Conservation (phyloP, 1,139 yeast species). For the Wickerhamomyces sp. region DNA sequence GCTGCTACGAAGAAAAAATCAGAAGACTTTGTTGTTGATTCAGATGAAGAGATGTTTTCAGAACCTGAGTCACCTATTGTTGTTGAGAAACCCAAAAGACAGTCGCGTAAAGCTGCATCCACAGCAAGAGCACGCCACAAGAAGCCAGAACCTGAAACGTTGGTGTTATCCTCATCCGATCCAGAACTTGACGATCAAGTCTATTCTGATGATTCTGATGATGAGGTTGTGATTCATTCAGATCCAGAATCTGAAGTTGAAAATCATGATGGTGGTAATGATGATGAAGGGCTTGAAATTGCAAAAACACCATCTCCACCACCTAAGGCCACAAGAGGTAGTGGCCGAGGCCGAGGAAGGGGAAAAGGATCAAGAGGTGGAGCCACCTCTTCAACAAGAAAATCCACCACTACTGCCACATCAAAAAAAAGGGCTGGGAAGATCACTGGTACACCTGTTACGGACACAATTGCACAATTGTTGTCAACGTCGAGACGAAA, state of each 20-base stretch:
- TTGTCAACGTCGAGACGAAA: slow-evolving; percentile 20
- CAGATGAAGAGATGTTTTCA: slow-evolving; percentile 2
- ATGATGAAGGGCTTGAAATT: slow-evolving; percentile 8
- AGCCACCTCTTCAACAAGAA: slow-evolving; percentile 1
- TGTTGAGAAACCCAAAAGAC: neutral
- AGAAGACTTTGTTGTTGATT: slow-evolving; percentile 2
- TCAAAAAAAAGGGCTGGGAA: slow-evolving; percentile 3
- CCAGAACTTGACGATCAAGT: neutral
- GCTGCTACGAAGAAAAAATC: neutral
- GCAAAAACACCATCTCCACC: slow-evolving; percentile 5
- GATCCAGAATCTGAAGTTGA: slow-evolving; percentile 12
- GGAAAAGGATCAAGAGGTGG: slow-evolving; percentile 6
- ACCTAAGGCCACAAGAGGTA: slow-evolving; percentile 2
- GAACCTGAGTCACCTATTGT: neutral
- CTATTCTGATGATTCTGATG: slow-evolving; percentile 4
- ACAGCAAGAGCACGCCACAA: neutral
- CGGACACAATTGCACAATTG: slow-evolving; percentile 23
- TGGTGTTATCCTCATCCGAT: neutral
- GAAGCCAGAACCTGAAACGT: neutral
- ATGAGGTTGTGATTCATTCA: slow-evolving; percentile 8
- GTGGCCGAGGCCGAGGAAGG: slow-evolving; percentile 5
- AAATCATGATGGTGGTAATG: too few species aligned
- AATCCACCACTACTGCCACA: neutral
- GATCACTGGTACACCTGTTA: slow-evolving; percentile 20
- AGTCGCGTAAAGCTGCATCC: neutral